Base-by-base conservation (phyloP, 768 basidiomycete species). In the Kwoniella shandongensis region DNA sequence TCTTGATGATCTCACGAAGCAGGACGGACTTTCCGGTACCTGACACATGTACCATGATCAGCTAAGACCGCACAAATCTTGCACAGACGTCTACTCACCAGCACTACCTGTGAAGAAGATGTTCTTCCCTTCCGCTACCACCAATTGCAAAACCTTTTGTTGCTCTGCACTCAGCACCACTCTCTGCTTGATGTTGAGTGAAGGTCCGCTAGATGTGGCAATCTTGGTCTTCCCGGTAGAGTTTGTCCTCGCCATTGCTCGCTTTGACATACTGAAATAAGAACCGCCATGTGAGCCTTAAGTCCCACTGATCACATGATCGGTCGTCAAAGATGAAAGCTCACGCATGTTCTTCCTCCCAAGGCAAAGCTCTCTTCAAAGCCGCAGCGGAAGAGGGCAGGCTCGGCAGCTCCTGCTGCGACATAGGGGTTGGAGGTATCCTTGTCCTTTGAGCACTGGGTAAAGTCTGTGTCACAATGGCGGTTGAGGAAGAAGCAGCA, bases 61-160 rank as follows among this genome's bases (percentile, higher is more conserved):
- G 36, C 30, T 48, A 23, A 18, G 13, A 11, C n/a, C 25, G 7
- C 25, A 29, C 35, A 44, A 25, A 23, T 27, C 13, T 18, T 15
- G 51, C 12, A n/a, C 8, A 25, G 12, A 77, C 85, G 62, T 62
- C 26, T 22, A 45, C 52, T 26, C 22, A 96, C 93, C 94, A 57
- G 96, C 96, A 79, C 89, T 91, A 25, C 96, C 96, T 1, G 94
- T 99, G 76, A 97, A 99, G 70, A 99, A 99, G 27, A 98, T 70
- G 67, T 85, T 94, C 44, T 85, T 76, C 2, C 84, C 85, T 12
- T 83, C 79, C 1, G 70, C 57, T 30, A 86, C 79, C 1, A 92
- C 92, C 32, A 96, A 80, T 56, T 83, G 81, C 59, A 96, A 79
- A 45, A 99, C 89, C 57, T 87, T 83, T 49, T 80, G 85, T 77